These are phyloP conservation scores for Haplosporangium sp. DNA, from an alignment of 371 early-diverging fungal genomes.

Conservation along the genomic window DNA sequence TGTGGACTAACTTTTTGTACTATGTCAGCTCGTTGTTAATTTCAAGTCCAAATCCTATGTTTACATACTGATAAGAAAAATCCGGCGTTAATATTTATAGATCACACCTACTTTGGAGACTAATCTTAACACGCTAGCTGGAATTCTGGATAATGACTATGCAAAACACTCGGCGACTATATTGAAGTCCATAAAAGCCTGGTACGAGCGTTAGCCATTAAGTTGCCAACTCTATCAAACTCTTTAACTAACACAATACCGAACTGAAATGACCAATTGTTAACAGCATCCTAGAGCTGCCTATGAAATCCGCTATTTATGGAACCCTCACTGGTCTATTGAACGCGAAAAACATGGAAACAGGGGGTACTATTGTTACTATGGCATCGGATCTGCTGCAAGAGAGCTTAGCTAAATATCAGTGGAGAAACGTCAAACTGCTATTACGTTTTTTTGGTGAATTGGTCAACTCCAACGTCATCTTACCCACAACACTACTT, in stretches of 20 bases:
- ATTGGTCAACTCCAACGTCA: constrained; percentile 82
- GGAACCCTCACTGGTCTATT: constrained; percentile 82
- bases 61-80: too few relatives aligned
- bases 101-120: constrained; percentile 67
- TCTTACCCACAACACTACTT: constrained; percentile 74
- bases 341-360: constrained; percentile 69
- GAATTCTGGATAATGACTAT: constrained; percentile 77
- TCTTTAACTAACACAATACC: background rate
- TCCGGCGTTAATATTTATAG: constrained; percentile 38
- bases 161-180: constrained; percentile 73
- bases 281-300: constrained; percentile 77
- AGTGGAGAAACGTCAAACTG: constrained; percentile 82
- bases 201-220: constrained; percentile 51
- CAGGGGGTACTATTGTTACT: constrained; percentile 67
- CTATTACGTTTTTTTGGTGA: constrained; percentile 85
- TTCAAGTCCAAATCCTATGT: too few relatives aligned
- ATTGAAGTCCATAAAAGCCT: constrained; percentile 72
- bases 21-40: too few relatives aligned
- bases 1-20: constrained; percentile 13
- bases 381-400: constrained; percentile 64
- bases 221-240: background rate
- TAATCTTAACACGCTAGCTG: constrained; percentile 77
- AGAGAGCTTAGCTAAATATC: constrained; percentile 59
- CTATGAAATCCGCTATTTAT: constrained; percentile 84
- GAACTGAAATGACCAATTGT: background rate